These are phyloP conservation scores for Rhododendron molle DNA, from an alignment of 148 eudicot genomes.

Conservation along the genomic window DNA sequence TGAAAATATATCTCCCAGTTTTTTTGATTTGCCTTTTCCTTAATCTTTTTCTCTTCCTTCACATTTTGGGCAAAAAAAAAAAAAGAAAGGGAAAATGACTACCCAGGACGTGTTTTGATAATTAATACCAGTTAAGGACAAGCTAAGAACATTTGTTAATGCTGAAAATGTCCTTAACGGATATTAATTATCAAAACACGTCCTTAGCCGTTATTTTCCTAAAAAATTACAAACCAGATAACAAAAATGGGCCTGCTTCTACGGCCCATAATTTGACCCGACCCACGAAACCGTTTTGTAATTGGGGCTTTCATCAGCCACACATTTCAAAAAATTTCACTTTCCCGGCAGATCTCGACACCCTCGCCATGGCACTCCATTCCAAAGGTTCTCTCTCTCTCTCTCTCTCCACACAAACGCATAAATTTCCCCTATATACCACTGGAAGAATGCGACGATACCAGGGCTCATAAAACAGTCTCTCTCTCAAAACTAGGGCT, in stretches of 20 bases:
- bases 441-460: background rate
- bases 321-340: conserved; percentile 8
- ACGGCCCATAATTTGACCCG: background rate
- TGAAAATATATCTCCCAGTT: no score
- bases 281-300: background rate
- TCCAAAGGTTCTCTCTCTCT: conserved; percentile 10
- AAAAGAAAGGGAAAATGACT: no score
- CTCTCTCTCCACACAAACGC: background rate
- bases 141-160: no score
- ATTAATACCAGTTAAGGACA: no score
- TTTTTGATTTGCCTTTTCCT: no score
- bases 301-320: background rate
- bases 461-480: background rate
- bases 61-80: no score
- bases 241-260: background rate
- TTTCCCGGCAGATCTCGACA: conserved; percentile 17
- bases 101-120: no score
- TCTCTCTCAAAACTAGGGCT: background rate
- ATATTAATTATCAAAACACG: no score
- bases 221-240: no score
- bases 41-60: no score
- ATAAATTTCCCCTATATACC: background rate
- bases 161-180: no score
- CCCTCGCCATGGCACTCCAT: conserved; percentile 11
- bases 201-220: no score